Conservation (phyloP, 2,329 filamentous ascomycete species). For the Pseudogymnoascus sp. region DNA sequence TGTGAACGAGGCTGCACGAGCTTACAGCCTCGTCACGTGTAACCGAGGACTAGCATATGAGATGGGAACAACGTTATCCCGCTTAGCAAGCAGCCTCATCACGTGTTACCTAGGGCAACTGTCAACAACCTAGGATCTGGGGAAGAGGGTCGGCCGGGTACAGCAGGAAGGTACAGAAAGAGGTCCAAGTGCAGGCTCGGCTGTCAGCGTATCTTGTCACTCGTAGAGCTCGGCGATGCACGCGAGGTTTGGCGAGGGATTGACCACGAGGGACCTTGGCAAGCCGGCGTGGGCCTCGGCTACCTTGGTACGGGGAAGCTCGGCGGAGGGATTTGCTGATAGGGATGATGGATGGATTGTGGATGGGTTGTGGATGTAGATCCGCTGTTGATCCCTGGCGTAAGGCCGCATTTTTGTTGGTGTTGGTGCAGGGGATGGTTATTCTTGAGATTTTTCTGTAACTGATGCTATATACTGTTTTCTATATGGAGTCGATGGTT, state of each 20-base stretch:
- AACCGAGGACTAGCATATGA: neutral
- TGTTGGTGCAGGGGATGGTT: neutral
- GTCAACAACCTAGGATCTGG: neutral
- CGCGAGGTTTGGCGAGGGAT: neutral
- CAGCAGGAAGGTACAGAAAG: neutral
- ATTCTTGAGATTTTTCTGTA: neutral
- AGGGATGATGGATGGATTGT: neutral
- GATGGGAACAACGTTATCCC: neutral
- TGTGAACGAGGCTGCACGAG: neutral
- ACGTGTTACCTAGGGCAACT: neutral
- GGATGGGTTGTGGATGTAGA: neutral
- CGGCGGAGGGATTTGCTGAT: neutral
- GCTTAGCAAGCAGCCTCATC: neutral
- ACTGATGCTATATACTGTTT: neutral
- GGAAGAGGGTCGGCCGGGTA: neutral
- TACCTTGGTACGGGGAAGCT: neutral
- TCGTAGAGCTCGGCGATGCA: neutral
- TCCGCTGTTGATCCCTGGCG: neutral
- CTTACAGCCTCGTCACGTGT: neutral
- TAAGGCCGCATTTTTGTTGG: neutral
- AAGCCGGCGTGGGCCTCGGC: neutral
- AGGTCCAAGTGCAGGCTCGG: neutral
- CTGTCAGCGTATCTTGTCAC: neutral
- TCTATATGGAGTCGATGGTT: neutral
- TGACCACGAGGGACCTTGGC: slow-evolving; percentile 1